Base-by-base conservation (phyloP, 192 early-diverging fungal species). In the Geranomyces variabilis region DNA sequence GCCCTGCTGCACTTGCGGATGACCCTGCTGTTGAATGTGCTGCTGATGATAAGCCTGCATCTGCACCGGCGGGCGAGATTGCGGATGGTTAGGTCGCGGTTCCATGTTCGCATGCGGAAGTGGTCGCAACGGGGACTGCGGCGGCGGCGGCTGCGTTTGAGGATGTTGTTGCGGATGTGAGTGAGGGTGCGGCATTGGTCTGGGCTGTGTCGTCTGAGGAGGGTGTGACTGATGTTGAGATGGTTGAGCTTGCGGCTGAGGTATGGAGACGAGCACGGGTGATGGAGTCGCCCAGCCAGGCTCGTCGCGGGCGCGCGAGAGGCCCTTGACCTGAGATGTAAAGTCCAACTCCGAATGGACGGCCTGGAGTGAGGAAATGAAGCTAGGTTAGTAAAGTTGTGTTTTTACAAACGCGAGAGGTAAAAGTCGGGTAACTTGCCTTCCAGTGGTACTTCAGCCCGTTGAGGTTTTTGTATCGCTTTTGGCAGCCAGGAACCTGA, bases 391-490 rank as follows among this genome's bases (percentile, higher is more conserved):
- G n/a, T n/a, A n/a, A n/a, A n/a, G n/a, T n/a, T n/a, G n/a, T n/a
- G n/a, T n/a, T n/a, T n/a, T n/a, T n/a, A n/a, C n/a, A n/a, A n/a
- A n/a, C n/a, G n/a, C n/a, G n/a, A n/a, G n/a, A n/a, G n/a, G 36
- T 7, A 41, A 41, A 41, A 41, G 10, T 7, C 94, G 89, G 75
- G 10, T 7, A 41, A 41, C 36, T 41, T 41, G 36, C 36, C 36
- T 41, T 41, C 36, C 36, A 41, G 75, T 97, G 96, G 77, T 98
- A 97, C 77, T 98, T 98, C 58, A 97, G 86, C 10, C 95, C 95
- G 69, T 94, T 94, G 49, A 94, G 91, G 79, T 97, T 97, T 79
- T 97, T 97, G 83, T 97, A 97, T 14, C 90, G 87, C 56, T 83
- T 76, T 28, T 66, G 26, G 66, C 74, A 80, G 29, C 36, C 36